phyloP scores from a whole-genome alignment of 352 stramenopile genomes.

The Phytophthora colocasiae region DNA sequence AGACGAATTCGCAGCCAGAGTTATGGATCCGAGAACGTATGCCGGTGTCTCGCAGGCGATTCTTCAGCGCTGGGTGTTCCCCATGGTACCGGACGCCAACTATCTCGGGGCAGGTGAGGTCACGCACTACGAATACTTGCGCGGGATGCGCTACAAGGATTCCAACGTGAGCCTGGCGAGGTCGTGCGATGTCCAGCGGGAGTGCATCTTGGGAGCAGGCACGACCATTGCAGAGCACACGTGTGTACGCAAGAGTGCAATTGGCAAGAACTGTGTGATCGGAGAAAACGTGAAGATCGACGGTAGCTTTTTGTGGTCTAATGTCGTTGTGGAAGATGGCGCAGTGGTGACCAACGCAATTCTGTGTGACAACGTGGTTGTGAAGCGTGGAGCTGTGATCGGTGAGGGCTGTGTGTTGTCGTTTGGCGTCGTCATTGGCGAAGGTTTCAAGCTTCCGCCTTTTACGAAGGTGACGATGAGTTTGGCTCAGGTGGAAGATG shows the following conservation, averaged over 20 bases:
- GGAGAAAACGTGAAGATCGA: constrained; percentile 75
- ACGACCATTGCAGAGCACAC: constrained; percentile 65
- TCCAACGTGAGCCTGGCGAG: constrained; percentile 70
- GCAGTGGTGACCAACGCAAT: constrained; percentile 80
- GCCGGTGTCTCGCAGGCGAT: constrained; percentile 93
- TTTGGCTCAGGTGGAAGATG: constrained; percentile 55
- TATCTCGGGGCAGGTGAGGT: constrained; percentile 57
- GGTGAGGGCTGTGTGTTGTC: constrained; percentile 81
- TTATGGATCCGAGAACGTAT: constrained; percentile 95
- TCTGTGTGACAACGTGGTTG: constrained; percentile 84
- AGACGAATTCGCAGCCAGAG: constrained; percentile 93
- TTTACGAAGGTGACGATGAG: constrained; percentile 88
- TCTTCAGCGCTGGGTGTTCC: constrained; percentile 96
- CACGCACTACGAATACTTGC: constrained; percentile 80
- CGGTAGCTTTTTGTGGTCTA: constrained; percentile 85
- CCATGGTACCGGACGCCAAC: constrained; percentile 95
- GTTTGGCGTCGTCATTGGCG: constrained; percentile 85
- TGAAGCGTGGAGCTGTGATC: constrained; percentile 73
- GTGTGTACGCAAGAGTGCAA: constrained; percentile 61
- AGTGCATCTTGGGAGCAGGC: constrained; percentile 77
- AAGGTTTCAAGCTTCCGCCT: constrained; percentile 65
- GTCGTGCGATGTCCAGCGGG: constrained; percentile 65
- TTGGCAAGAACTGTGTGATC: constrained; percentile 79
- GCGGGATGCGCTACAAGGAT: constrained; percentile 88
- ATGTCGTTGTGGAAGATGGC: constrained; percentile 83